Evolutionary conservation across 371 early-diverging fungal species (phyloP).

Genomic region (Saksenaea oblongispora): DNA sequence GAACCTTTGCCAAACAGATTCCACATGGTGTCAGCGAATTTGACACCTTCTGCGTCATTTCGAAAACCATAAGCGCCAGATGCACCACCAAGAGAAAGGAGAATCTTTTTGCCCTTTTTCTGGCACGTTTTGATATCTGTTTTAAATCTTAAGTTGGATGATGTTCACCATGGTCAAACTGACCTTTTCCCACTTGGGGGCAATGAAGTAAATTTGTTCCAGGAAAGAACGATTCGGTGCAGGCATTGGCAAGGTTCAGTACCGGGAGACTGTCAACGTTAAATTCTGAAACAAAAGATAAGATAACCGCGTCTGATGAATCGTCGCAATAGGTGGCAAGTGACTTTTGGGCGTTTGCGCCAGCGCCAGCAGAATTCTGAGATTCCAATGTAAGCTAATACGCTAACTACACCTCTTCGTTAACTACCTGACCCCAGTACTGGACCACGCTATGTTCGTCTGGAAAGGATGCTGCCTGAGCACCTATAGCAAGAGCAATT

Average conservation of each 20-base stretch:
- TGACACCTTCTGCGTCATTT: conserved; percentile 43
- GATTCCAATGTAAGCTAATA: background rate
- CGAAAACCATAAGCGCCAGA: conserved; percentile 62
- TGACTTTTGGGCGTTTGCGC: conserved; percentile 27
- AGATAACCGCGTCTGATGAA: conserved; percentile 52
- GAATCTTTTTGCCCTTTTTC: conserved; percentile 56
- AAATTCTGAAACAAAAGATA: conserved; percentile 63
- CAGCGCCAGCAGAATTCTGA: conserved; percentile 36
- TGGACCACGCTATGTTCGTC: conserved; percentile 23
- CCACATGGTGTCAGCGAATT: conserved; percentile 66
- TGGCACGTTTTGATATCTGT: conserved; percentile 69
- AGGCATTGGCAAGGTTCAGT: conserved; percentile 65
- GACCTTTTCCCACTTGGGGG: conserved; percentile 56
- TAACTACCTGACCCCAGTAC: conserved; percentile 34
- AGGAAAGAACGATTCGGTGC: conserved; percentile 45
- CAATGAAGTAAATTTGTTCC: conserved; percentile 59
- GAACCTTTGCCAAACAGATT: conserved; percentile 59
- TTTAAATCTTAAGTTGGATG: background rate
- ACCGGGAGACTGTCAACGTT: conserved; percentile 48
- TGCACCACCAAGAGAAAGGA: conserved; percentile 74
- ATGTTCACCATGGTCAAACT: background rate
- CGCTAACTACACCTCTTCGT: background rate
- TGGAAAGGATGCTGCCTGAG: conserved; percentile 16
- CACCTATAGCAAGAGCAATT: conserved; percentile 10
- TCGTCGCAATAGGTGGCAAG: conserved; percentile 62